Base-by-base conservation (phyloP, 495 filamentous ascomycete genomes). In the Neurospora intermedia region DNA sequence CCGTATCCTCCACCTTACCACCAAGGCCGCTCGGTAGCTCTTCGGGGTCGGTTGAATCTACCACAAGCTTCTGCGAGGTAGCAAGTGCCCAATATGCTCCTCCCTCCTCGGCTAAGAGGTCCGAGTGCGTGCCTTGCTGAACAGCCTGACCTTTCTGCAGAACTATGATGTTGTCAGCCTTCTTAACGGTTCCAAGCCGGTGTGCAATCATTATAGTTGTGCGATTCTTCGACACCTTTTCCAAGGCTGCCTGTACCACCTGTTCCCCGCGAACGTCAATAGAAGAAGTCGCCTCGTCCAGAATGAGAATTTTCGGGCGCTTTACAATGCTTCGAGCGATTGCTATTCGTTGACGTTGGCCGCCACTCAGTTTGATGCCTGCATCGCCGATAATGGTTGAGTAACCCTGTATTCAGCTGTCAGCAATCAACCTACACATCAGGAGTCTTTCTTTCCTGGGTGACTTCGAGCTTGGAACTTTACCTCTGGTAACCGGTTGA, bases 241-340 rank as follows among this genome's bases (percentile, higher is more conserved):
- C 87, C 20, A 91, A 75, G 1, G 88, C 86, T 8, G 82, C 82
- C 75, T 89, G 88, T 6, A 91, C 88, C 35, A 89, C 80, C n/a
- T 83, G 81, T 75, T 90, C 88, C 20, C 86, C 83, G 11, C 85
- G 82, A 39, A 87, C 85, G 74, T 90, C 88, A 35, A 91, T 86
- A 41, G 87, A 85, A 70, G 84, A 89, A 1, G 93, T 96, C 20
- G 93, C 93, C 80, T 97, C 93, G 77, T 96, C 93, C 8, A 97
- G 82, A 42, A 97, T 90, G 6, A 97, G 82, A 72, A 97, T 90
- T n/a, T 88, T 88, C 0, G 94, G 93, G 69, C 92, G 86, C 77
- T 92, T 92, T 71, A 96, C 86, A 40, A 94, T 88, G 35, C 89
- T 89, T 27, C 91, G 84, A 1, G 91, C 91, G 70, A 94, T 89